phyloP scores from a whole-genome alignment of 2,329 filamentous ascomycete genomes.

The Penicillium psychrosexuale region DNA sequence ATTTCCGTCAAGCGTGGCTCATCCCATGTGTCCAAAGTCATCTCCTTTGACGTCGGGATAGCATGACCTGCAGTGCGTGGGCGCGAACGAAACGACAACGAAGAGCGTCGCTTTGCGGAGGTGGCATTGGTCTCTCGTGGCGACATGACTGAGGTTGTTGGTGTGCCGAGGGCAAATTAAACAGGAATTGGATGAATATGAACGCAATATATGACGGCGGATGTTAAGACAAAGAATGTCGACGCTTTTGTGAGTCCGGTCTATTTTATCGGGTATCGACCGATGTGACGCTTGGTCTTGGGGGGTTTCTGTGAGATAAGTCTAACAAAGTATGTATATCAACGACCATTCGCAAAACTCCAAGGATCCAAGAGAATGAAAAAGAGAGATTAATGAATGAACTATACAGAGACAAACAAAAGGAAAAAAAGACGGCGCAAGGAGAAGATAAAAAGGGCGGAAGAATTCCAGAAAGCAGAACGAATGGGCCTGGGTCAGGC shows the following conservation, averaged over 20 bases:
- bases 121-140: constrained; percentile 30
- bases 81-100: constrained; percentile 37
- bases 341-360: constrained; percentile 10
- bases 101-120: constrained; percentile 37
- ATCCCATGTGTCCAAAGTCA: constrained; percentile 25
- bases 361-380: constrained; percentile 12
- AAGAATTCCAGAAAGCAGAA: constrained; percentile 19
- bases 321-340: constrained; percentile 9
- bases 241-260: constrained; percentile 15
- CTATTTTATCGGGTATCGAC: constrained; percentile 7
- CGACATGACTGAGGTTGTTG: constrained; percentile 24
- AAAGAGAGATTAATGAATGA: constrained; percentile 16
- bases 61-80: constrained; percentile 37
- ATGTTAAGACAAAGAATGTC: constrained; percentile 7
- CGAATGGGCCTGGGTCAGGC: constrained; percentile 21
- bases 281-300: constrained; percentile 7
- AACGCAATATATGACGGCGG: not conserved
- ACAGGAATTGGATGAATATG: constrained; percentile 6
- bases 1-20: constrained; percentile 24
- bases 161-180: constrained; percentile 10
- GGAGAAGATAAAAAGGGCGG: constrained; percentile 20
- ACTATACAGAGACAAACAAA: constrained; percentile 12
- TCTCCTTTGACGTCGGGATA: constrained; percentile 18
- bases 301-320: constrained; percentile 8
- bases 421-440: constrained; percentile 15